Evolutionary conservation across 2,329 filamentous ascomycete species (phyloP).

Genomic region (Pseudogymnoascus sp.): DNA sequence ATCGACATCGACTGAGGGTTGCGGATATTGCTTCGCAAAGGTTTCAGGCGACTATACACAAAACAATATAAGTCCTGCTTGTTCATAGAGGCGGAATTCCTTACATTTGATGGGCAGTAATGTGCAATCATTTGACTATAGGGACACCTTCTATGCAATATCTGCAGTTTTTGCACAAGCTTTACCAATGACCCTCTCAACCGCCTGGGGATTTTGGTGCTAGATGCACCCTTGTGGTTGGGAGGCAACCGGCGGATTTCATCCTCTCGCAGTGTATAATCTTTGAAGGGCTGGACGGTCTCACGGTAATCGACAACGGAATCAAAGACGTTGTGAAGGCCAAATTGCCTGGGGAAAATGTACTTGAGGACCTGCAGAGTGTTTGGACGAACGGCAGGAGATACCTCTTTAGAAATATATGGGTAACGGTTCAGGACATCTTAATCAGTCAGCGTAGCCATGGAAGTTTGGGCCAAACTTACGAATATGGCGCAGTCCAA

Average conservation of each 20-base stretch:
- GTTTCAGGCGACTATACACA: not conserved
- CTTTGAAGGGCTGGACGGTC: constrained; percentile 68
- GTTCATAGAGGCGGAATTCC: constrained; percentile 13
- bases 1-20: not conserved
- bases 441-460: constrained; percentile 33
- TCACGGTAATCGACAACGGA: constrained; percentile 56
- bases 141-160: constrained; percentile 65
- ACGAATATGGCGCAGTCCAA: constrained; percentile 79
- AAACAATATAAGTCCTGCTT: not conserved
- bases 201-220: constrained; percentile 50
- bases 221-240: constrained; percentile 13
- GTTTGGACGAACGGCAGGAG: constrained; percentile 39
- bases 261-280: constrained; percentile 78
- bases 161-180: constrained; percentile 62
- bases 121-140: constrained; percentile 72
- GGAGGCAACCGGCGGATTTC: constrained; percentile 50
- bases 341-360: constrained; percentile 86
- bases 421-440: constrained; percentile 73
- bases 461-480: constrained; percentile 30
- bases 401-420: constrained; percentile 3
- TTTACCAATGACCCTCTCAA: constrained; percentile 55
- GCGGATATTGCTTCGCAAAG: not conserved
- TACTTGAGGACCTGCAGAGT: constrained; percentile 77
- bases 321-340: constrained; percentile 86
- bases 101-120: constrained; percentile 61